Conservation (phyloP, 192 early-diverging fungal species). For the Entomortierella parvispora region DNA sequence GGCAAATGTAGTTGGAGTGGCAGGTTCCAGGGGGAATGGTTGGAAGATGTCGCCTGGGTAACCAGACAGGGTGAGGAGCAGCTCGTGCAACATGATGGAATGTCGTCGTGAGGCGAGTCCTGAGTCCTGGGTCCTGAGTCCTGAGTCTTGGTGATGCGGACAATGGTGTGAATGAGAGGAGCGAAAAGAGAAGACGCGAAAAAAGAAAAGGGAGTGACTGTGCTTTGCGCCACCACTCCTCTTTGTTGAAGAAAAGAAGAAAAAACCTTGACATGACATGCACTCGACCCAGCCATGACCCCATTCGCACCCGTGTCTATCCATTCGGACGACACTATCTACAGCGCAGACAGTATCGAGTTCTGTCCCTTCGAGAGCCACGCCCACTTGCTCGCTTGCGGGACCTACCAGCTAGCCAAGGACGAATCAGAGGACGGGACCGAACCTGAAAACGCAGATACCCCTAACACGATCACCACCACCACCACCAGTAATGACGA, state of each 20-base stretch:
- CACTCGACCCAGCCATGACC: slow-evolving; percentile 9
- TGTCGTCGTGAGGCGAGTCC: neutral
- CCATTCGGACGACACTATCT: slow-evolving; percentile 68
- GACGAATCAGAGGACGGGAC: slow-evolving; percentile 35
- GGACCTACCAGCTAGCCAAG: slow-evolving; percentile 75
- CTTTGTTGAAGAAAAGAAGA: neutral
- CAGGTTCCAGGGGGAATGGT: slow-evolving; percentile 56
- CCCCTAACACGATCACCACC: too few relatives aligned
- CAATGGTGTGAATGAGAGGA: neutral
- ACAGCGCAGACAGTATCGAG: slow-evolving; percentile 79
- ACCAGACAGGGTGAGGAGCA: slow-evolving; percentile 72
- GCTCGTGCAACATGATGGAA: slow-evolving; percentile 74
- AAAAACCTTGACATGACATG: neutral
- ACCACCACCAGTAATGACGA: neutral
- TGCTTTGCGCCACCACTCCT: neutral
- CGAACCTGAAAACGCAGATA: slow-evolving; percentile 17
- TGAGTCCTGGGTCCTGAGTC: too few relatives aligned
- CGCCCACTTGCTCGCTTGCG: slow-evolving; percentile 65
- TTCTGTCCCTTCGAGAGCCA: slow-evolving; percentile 68
- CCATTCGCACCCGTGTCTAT: slow-evolving; percentile 49
- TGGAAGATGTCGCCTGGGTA: slow-evolving; percentile 76
- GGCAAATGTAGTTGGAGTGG: slow-evolving; percentile 59
- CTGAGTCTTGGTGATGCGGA: too few relatives aligned
- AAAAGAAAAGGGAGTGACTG: neutral
- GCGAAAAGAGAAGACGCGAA: neutral